These are phyloP conservation scores for Coniophora puteana DNA, from an alignment of 1,284 basidiomycete species.

Conservation along the genomic window DNA sequence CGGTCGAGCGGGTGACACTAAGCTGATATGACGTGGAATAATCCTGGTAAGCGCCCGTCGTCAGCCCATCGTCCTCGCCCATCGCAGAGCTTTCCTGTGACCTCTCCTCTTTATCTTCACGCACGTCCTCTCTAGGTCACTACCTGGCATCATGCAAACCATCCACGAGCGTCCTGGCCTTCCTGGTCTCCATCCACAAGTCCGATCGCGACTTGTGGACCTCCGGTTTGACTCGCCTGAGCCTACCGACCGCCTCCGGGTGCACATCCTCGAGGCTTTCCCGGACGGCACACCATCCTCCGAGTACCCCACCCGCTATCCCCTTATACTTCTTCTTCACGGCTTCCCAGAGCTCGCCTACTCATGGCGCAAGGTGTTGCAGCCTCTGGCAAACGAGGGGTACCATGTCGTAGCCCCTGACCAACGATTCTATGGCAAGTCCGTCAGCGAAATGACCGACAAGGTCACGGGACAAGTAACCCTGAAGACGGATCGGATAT, in stretches of 20 bases:
- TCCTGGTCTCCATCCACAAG: slow-evolving; percentile 8
- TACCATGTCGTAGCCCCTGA: slow-evolving; percentile 53
- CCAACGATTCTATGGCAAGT: slow-evolving; percentile 45
- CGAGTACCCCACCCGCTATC: slow-evolving; percentile 22
- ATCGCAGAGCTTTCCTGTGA: no score
- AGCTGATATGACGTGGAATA: no score
- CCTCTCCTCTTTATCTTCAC: no score
- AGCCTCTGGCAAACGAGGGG: slow-evolving; percentile 44
- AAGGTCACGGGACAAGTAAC: background rate
- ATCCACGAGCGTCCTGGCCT: background rate
- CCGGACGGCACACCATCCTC: slow-evolving; percentile 23
- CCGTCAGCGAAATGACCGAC: slow-evolving; percentile 6
- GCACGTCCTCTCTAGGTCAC: no score
- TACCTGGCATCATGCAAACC: slow-evolving; percentile 1
- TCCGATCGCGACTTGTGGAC: slow-evolving; percentile 11
- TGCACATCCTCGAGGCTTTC: slow-evolving; percentile 49
- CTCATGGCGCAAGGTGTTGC: slow-evolving; percentile 58
- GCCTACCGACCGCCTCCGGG: slow-evolving; percentile 37
- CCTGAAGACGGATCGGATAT: slow-evolving; percentile 19
- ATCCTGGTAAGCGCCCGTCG: no score
- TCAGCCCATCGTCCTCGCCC: no score
- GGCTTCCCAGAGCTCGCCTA: slow-evolving; percentile 65
- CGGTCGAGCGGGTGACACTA: no score
- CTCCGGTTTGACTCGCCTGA: no score
- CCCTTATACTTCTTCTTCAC: slow-evolving; percentile 56